A percentile compares a stretch with the other conserved stretches of the same genome.
Evolutionary conservation across 306 rosid genomes (phyloP).

Genomic region (Prinsepia uniflora): DNA sequence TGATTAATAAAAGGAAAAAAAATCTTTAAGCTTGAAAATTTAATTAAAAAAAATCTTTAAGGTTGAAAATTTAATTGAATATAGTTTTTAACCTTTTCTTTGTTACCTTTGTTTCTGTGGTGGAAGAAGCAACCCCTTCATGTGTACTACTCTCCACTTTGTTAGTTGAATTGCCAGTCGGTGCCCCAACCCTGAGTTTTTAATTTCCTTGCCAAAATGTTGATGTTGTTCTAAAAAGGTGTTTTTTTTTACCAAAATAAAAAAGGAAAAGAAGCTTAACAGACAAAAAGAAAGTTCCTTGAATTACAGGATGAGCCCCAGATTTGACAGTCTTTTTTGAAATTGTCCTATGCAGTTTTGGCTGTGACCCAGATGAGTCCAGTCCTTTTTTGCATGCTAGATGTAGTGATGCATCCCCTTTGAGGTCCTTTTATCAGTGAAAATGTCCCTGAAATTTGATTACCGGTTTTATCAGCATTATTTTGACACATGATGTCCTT

Average conservation of each 20-base stretch:
- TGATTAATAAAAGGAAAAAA: neutral
- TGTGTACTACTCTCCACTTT: neutral
- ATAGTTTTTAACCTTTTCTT: neutral
- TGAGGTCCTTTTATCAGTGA: neutral
- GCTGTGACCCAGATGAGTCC: neutral
- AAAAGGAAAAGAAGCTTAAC: neutral
- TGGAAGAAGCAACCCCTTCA: neutral
- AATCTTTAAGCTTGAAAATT: slow-evolving; percentile 2
- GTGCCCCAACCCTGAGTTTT: neutral
- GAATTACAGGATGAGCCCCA: neutral
- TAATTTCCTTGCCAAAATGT: neutral
- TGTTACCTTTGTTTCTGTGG: neutral
- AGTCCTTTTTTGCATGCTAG: neutral
- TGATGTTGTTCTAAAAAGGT: neutral
- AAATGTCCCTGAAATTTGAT: neutral
- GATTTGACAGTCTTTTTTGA: neutral
- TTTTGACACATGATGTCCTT: neutral
- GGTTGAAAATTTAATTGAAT: neutral
- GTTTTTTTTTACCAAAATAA: neutral
- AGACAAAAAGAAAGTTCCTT: neutral
- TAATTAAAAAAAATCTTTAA: no score
- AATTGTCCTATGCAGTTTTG: neutral
- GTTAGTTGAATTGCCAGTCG: neutral
- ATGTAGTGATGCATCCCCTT: neutral
- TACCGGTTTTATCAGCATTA: neutral